Evolutionary conservation across 2,329 filamentous ascomycete genomes (phyloP).

Genomic region (Ophiostoma sp.): DNA sequence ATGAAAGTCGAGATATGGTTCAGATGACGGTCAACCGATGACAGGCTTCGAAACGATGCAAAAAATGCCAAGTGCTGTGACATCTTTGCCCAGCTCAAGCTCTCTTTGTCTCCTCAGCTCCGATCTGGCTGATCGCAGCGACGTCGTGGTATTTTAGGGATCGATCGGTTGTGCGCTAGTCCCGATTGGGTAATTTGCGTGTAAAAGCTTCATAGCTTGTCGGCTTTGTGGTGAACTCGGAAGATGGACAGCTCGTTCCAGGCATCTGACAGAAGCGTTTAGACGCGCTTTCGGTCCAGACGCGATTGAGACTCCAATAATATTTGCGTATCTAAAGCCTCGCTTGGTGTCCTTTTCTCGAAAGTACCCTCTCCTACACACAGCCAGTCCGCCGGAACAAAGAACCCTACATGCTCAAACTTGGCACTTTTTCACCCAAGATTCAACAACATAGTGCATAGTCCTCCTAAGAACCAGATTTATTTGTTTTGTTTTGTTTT

Average conservation of each 20-base stretch:
- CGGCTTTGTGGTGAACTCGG: neutral
- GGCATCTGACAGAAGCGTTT: neutral
- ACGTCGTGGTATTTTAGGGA: slow-evolving; percentile 11
- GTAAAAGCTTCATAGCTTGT: neutral
- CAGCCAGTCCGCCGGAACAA: no score
- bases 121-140: neutral
- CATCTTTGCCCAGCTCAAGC: neutral
- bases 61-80: neutral
- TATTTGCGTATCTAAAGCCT: no score
- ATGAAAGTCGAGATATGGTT: neutral
- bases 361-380: no score
- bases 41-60: neutral
- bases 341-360: neutral
- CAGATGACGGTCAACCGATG: neutral
- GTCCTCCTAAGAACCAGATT: no score
- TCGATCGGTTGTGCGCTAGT: neutral
- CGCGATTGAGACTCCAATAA: neutral
- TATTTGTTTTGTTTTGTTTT: no score
- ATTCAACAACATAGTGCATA: no score
- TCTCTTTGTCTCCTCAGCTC: neutral
- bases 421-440: no score
- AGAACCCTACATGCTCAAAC: no score
- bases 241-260: no score
- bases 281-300: neutral
- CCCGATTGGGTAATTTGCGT: neutral